phyloP scores from a whole-genome alignment of 2,329 filamentous ascomycete species.

The Aspergillus proliferans region DNA sequence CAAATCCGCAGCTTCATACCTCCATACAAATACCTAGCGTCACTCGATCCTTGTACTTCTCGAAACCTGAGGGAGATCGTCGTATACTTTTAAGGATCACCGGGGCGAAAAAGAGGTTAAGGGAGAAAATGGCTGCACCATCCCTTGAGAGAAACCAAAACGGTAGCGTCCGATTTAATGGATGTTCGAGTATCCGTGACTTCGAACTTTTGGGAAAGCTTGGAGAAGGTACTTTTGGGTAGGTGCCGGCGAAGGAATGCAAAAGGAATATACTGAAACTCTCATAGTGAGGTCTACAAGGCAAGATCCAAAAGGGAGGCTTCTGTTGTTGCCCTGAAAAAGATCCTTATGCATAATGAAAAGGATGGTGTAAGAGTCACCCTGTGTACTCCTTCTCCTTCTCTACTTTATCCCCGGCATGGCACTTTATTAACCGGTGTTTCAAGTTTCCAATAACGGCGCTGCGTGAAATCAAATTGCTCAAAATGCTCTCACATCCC shows the following conservation, averaged over 20 bases:
- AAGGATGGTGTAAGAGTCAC: constrained; percentile 71
- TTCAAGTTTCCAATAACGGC: constrained; percentile 89
- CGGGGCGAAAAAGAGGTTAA: neutral
- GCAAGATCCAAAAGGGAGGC: constrained; percentile 71
- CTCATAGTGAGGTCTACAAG: constrained; percentile 74
- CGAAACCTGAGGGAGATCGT: too few species aligned
- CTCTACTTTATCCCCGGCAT: neutral
- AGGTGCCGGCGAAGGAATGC: constrained; percentile 24
- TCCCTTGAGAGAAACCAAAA: constrained; percentile 42
- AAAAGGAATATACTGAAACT: constrained; percentile 6
- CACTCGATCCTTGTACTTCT: too few species aligned
- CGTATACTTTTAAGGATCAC: too few species aligned
- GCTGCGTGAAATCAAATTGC: constrained; percentile 90
- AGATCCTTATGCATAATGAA: constrained; percentile 99
- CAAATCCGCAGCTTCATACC: too few species aligned
- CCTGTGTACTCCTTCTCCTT: neutral
- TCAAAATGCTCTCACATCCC: constrained; percentile 87
- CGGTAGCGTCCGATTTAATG: constrained; percentile 60
- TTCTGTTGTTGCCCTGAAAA: constrained; percentile 80
- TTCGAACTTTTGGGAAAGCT: constrained; percentile 50
- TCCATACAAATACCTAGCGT: too few species aligned
- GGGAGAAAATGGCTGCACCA: constrained; percentile 26
- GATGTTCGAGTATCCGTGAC: constrained; percentile 60
- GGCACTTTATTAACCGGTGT: neutral
- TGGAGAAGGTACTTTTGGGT: constrained; percentile 94